phyloP scores from a whole-genome alignment of 257 asterid species.

The Voacanga thouarsii region DNA sequence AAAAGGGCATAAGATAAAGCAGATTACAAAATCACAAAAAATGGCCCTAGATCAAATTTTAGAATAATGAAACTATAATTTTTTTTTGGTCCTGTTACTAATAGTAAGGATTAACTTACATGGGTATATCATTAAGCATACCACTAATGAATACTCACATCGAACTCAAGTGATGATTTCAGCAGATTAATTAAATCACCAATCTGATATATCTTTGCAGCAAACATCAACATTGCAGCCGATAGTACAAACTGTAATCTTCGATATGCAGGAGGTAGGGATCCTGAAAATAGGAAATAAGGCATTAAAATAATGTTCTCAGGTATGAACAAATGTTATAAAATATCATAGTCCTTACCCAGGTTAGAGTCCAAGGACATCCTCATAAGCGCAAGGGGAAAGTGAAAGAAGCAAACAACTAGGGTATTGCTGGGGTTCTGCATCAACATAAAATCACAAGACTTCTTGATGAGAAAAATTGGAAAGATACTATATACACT shows the following conservation, averaged over 20 bases:
- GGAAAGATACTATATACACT: neutral
- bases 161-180: slow-evolving; percentile 45
- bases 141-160: slow-evolving; percentile 51
- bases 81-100: neutral
- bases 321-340: neutral
- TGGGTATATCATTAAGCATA: neutral
- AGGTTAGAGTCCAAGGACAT: slow-evolving; percentile 54
- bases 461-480: slow-evolving; percentile 4
- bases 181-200: slow-evolving; percentile 49
- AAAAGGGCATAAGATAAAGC: neutral
- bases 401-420: slow-evolving; percentile 73
- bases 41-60: neutral
- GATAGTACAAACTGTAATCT: slow-evolving; percentile 78
- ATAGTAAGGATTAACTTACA: slow-evolving; percentile 1
- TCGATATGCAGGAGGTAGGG: slow-evolving; percentile 59
- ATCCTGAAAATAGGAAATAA: slow-evolving; percentile 44
- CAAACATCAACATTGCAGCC: slow-evolving; percentile 68
- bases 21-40: neutral
- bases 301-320: slow-evolving; percentile 1
- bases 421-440: slow-evolving; percentile 56
- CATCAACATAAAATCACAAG: slow-evolving; percentile 28
- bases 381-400: slow-evolving; percentile 72
- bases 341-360: slow-evolving; percentile 34
- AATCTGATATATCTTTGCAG: slow-evolving; percentile 68
- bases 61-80: neutral